Evolutionary conservation across 345 rosid species (phyloP), one percentile per base, ranked within the genome.

Genomic region (Hibiscus trionum): DNA sequence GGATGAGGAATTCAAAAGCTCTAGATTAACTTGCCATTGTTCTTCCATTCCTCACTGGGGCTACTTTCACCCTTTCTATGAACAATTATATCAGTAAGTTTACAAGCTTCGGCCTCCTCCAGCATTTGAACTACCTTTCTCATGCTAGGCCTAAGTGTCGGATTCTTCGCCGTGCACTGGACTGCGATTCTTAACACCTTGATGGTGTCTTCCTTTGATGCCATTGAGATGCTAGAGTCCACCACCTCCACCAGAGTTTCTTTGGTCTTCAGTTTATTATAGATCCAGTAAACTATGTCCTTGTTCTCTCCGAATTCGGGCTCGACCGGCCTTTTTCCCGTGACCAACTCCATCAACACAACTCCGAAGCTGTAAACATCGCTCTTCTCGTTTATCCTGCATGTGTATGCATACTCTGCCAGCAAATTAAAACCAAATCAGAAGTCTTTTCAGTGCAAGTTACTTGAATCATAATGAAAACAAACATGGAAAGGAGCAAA

Each of bases 281-380:
- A 3, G 27, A 93, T 77, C 97, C 97, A 93, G 64, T 59, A 4
- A 42, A 93, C 96, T 19, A 91, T 87, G 74, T 88, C 96, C 73
- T 73, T 83, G 71, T 80, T 79, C 66, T 91, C 96, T 4, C 97
- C 96, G 11, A 82, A 89, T 64, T 84, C 96, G 5, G 76, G 72
- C 69, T 87, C 98, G 16, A 78, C 73, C 0, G 98, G 93, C 80
- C 82, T 87, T 78, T 79, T 91, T 42, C 98, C 96, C 0, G 96
- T 89, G 29, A 88, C 91, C 84, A 93, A 69, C 62, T 93, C 98
- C 92, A 91, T 72, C 35, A 93, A 80, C 17, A 93, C 98, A 11
- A 93, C 92, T 0, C 98, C 98, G 0, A 91, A 93, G 72, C 98
- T 91, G 77, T 91, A 93, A 50, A 93, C 96, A 2, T 93, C 98